A percentile compares a stretch with the other conserved stretches of the same genome.
phyloP scores from a whole-genome alignment of 306 rosid species.

The Prunus dulcis region DNA sequence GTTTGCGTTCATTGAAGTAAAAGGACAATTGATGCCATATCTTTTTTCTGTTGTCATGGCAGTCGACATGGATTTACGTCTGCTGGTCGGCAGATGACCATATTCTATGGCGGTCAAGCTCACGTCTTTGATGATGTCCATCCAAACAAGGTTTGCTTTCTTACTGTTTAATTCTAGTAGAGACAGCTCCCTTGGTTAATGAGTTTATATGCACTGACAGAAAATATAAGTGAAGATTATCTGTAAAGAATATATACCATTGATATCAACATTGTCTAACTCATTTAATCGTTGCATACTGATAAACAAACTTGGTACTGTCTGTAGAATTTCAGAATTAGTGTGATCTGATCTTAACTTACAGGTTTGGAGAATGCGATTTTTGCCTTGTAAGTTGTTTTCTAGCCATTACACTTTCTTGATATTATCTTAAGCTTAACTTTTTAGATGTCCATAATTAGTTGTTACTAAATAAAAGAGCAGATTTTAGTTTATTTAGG shows the following conservation, averaged over 20 bases:
- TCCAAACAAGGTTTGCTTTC: slow-evolving; percentile 76
- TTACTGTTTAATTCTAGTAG: slow-evolving; percentile 17
- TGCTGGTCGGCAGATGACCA: slow-evolving; percentile 87
- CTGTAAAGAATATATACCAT: not conserved
- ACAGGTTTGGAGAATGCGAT: not conserved
- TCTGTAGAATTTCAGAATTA: not conserved
- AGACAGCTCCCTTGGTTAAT: not conserved
- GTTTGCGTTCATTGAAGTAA: not conserved
- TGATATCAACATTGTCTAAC: not conserved
- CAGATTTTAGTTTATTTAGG: not conserved
- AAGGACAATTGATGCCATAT: slow-evolving; percentile 27
- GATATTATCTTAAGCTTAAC: not conserved
- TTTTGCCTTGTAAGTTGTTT: not conserved
- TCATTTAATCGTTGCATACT: not conserved
- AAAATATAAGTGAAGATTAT: not conserved
- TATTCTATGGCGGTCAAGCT: slow-evolving; percentile 98
- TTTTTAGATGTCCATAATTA: not conserved
- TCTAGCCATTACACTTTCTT: not conserved
- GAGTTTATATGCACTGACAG: not conserved
- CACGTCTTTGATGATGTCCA: slow-evolving; percentile 96
- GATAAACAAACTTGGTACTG: not conserved
- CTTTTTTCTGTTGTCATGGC: slow-evolving; percentile 33
- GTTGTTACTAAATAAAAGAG: not conserved
- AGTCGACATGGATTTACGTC: slow-evolving; percentile 65
- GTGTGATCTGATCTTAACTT: not conserved